Conservation (phyloP, 352 stramenopile genomes). For the Pythium sp. region DNA sequence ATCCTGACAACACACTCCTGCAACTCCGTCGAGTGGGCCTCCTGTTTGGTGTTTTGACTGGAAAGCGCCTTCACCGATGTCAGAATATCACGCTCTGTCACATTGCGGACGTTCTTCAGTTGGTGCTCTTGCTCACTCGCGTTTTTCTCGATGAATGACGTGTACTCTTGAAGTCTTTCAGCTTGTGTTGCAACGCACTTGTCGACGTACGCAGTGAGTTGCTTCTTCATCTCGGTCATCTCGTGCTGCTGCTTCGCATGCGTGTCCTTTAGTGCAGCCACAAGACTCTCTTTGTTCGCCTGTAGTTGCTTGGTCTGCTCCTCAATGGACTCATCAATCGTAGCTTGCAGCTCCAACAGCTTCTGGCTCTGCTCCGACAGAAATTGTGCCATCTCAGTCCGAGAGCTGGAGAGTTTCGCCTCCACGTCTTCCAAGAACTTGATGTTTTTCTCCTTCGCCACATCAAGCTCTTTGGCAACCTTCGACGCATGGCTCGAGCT, state of each 20-base stretch:
- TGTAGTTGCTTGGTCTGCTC: conserved; percentile 42
- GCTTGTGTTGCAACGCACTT: conserved; percentile 38
- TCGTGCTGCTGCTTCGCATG: conserved; percentile 39
- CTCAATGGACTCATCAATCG: conserved; percentile 44
- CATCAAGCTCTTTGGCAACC: conserved; percentile 28
- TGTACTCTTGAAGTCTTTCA: conserved; percentile 44
- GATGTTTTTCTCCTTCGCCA: conserved; percentile 27
- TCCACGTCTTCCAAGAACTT: conserved; percentile 34
- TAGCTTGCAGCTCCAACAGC: conserved; percentile 39
- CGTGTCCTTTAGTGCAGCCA: conserved; percentile 29
- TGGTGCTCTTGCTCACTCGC: conserved; percentile 33
- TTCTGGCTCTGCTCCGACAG: conserved; percentile 43
- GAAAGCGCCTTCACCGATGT: conserved; percentile 31
- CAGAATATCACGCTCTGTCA: conserved; percentile 38
- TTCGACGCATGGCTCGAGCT: conserved; percentile 28
- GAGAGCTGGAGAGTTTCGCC: conserved; percentile 26
- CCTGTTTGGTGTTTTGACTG: conserved; percentile 30
- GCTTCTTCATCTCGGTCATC: conserved; percentile 40
- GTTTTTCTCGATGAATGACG: conserved; percentile 37
- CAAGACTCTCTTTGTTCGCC: conserved; percentile 31
- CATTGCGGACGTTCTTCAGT: conserved; percentile 29
- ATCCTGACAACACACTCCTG: conserved; percentile 28
- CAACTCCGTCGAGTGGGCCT: conserved; percentile 24
- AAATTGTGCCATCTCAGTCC: conserved; percentile 34
- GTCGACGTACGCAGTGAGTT: conserved; percentile 43